These are phyloP conservation scores for Excoecaria agallocha DNA, from an alignment of 345 rosid species.

Conservation along the genomic window DNA sequence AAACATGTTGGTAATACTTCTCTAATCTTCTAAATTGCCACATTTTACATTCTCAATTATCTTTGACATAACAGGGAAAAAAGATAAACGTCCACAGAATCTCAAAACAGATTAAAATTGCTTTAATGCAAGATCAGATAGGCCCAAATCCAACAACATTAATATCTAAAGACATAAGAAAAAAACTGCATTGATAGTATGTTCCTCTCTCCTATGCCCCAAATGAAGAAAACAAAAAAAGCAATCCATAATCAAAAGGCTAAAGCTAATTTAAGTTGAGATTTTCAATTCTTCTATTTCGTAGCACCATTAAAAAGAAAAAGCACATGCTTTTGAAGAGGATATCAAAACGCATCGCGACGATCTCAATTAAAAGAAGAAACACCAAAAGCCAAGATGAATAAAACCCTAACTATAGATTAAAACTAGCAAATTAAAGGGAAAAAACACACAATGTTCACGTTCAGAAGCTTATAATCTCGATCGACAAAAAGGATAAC, in stretches of 20 bases:
- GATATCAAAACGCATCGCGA: background rate
- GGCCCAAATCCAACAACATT: background rate
- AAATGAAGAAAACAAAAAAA: background rate
- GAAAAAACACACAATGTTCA: background rate
- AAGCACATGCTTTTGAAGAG: background rate
- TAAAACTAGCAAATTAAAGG: background rate
- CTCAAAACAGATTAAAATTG: background rate
- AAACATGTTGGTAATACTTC: background rate
- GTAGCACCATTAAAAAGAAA: background rate
- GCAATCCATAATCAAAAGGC: background rate
- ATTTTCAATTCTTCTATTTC: too few relatives aligned
- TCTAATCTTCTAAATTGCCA: background rate
- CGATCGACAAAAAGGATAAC: background rate
- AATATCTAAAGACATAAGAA: background rate
- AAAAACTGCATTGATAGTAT: background rate
- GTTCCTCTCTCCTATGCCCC: too few relatives aligned
- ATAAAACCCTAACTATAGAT: slow-evolving; percentile 9
- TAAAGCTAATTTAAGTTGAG: background rate
- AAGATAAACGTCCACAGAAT: background rate
- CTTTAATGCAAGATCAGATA: background rate
- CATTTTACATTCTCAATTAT: too few relatives aligned
- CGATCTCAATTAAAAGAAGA: background rate
- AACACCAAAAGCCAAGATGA: background rate
- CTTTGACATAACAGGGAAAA: background rate
- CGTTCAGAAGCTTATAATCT: background rate